These are phyloP conservation scores for Scheffersomyces lignosus DNA, from an alignment of 805 yeast genomes.

Conservation along the genomic window DNA sequence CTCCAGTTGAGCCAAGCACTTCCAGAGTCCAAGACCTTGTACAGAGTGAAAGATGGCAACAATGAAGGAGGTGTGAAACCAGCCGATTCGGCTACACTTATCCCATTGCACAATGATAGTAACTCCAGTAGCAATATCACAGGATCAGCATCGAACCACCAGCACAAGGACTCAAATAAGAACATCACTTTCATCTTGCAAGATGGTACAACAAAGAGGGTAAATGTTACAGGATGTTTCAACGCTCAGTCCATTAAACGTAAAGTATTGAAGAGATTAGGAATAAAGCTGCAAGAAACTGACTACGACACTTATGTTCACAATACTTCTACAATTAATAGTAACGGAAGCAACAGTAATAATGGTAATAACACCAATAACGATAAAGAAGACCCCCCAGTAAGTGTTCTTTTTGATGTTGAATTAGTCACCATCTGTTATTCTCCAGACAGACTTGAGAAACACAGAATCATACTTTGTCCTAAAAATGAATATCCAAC, in stretches of 20 bases:
- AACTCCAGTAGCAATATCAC: conserved; percentile 1
- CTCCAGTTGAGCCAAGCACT: conserved; percentile 8
- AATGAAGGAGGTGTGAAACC: conserved; percentile 1
- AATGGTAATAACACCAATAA: conserved; percentile 2
- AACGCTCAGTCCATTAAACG: conserved; percentile 77
- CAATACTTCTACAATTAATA: conserved; percentile 34
- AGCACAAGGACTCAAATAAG: conserved; percentile 25
- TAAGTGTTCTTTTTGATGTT: conserved; percentile 63
- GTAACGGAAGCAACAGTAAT: conserved; percentile 1
- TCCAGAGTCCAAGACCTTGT: neutral
- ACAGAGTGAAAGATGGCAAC: neutral
- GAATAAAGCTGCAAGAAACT: conserved; percentile 42
- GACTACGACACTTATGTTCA: conserved; percentile 63
- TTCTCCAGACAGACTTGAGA: conserved; percentile 68
- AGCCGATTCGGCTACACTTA: conserved; percentile 6
- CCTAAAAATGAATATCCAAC: conserved; percentile 65
- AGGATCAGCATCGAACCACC: neutral
- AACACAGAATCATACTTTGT: conserved; percentile 69
- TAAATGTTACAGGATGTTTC: conserved; percentile 76
- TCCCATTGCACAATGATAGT: conserved; percentile 4
- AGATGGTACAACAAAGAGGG: conserved; percentile 67
- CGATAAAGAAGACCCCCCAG: conserved; percentile 5
- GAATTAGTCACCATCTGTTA: conserved; percentile 83
- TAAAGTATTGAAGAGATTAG: conserved; percentile 61
- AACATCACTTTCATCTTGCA: conserved; percentile 68